Evolutionary conservation across 129 eudicot genomes (phyloP).

Genomic region (Flaveria bidentis): DNA sequence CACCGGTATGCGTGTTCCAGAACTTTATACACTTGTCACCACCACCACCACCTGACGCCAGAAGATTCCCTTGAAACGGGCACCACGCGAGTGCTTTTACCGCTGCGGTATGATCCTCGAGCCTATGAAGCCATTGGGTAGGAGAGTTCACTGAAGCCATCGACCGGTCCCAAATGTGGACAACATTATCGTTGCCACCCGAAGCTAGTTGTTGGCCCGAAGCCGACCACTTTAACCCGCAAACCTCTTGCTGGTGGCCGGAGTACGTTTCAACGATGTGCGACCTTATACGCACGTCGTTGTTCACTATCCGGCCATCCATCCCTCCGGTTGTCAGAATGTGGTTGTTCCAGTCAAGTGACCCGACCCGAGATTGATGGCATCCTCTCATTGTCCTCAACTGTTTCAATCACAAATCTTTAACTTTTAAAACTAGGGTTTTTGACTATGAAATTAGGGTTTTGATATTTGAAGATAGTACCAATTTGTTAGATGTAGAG

Average conservation of each 20-base stretch:
- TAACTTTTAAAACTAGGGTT: no score
- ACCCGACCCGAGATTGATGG: slow-evolving; percentile 70
- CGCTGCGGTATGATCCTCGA: slow-evolving; percentile 85
- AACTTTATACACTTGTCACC: slow-evolving; percentile 75
- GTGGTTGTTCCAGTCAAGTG: slow-evolving; percentile 82
- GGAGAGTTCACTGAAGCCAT: slow-evolving; percentile 56
- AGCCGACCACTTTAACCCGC: slow-evolving; percentile 89
- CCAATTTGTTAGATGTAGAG: slow-evolving; percentile 60
- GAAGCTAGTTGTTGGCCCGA: slow-evolving; percentile 82
- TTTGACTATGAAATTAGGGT: background rate
- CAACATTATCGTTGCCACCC: slow-evolving; percentile 87
- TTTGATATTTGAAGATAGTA: slow-evolving; percentile 14
- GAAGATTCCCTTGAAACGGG: slow-evolving; percentile 68
- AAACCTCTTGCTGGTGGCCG: slow-evolving; percentile 84
- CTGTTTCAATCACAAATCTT: slow-evolving; percentile 35
- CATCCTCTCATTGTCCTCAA: slow-evolving; percentile 70
- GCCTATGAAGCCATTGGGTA: slow-evolving; percentile 73
- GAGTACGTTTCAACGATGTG: slow-evolving; percentile 62
- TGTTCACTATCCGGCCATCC: slow-evolving; percentile 76
- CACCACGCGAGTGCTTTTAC: slow-evolving; percentile 98
- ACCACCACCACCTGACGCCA: slow-evolving; percentile 93
- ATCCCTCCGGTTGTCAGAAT: slow-evolving; percentile 83
- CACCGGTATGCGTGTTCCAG: slow-evolving; percentile 95
- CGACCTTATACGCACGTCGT: slow-evolving; percentile 60
- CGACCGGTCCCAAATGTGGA: slow-evolving; percentile 80